Conservation (phyloP, 495 filamentous ascomycete genomes). For the Tuber calosporum region DNA sequence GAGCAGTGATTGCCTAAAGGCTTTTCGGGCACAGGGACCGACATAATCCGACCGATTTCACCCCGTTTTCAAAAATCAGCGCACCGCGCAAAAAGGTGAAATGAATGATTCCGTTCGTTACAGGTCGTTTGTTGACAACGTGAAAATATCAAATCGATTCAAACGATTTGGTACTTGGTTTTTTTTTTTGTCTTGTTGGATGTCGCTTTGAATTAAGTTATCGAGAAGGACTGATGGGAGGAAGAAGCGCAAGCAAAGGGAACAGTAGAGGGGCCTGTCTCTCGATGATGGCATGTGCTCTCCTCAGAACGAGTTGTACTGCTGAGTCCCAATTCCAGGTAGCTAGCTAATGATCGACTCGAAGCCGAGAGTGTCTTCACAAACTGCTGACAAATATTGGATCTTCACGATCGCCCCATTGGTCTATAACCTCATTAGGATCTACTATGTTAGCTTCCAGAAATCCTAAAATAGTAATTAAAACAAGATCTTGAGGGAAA, state of each 20-base stretch:
- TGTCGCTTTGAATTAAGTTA: background rate
- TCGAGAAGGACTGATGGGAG: slow-evolving; percentile 9
- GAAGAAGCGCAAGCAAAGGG: slow-evolving; percentile 8
- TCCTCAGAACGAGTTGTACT: slow-evolving; percentile 8
- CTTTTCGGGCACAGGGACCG: slow-evolving; percentile 29
- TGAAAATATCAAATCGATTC: background rate
- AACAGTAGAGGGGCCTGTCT: slow-evolving; percentile 29
- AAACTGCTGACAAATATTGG: slow-evolving; percentile 23
- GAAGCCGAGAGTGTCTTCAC: slow-evolving; percentile 7
- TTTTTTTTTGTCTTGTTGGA: background rate
- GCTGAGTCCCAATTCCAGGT: background rate
- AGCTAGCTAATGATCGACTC: background rate
- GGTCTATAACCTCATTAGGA: slow-evolving; percentile 11
- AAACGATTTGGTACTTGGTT: background rate
- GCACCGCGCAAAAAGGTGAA: slow-evolving; percentile 13
- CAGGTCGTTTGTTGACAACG: background rate
- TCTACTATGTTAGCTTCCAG: background rate
- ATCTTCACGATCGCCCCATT: slow-evolving; percentile 33
- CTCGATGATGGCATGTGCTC: slow-evolving; percentile 21
- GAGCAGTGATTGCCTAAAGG: slow-evolving; percentile 54
- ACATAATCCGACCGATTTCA: slow-evolving; percentile 12
- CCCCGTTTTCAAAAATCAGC: slow-evolving; percentile 9
- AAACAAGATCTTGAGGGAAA: background rate
- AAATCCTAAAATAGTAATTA: slow-evolving; percentile 3
- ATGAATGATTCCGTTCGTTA: background rate